phyloP scores from a whole-genome alignment of 1,139 yeast genomes.

The Sugiyamaella japonica region DNA sequence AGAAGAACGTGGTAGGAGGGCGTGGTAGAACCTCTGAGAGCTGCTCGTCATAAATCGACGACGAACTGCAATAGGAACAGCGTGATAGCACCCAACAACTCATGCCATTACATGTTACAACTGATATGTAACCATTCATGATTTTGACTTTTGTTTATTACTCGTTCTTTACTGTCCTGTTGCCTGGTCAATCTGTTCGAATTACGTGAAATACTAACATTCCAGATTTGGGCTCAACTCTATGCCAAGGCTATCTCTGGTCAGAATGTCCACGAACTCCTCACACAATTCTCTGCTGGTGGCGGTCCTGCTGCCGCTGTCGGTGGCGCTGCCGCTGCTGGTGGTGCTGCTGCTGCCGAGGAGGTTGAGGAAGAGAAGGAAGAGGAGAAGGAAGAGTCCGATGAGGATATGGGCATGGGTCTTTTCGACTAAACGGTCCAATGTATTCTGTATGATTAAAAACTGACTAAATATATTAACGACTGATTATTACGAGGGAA shows the following conservation, averaged over 20 bases:
- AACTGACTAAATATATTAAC: conserved; percentile 13
- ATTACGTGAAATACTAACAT: neutral
- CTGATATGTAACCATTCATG: neutral
- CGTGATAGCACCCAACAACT: too few relatives aligned
- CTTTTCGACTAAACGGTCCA: conserved; percentile 40
- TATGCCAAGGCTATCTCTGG: conserved; percentile 98
- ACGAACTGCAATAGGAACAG: neutral
- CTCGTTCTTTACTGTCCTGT: too few relatives aligned
- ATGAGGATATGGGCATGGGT: conserved; percentile 44
- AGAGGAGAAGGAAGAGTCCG: conserved; percentile 38
- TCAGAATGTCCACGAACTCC: conserved; percentile 89
- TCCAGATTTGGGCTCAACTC: conserved; percentile 62
- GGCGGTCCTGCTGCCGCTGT: conserved; percentile 54
- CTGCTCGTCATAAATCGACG: conserved; percentile 4
- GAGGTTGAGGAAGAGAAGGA: conserved; percentile 37
- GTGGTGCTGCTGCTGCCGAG: conserved; percentile 63
- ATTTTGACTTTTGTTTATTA: too few relatives aligned
- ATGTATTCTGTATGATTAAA: conserved; percentile 11
- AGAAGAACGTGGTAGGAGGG: neutral
- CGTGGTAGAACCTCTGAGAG: neutral
- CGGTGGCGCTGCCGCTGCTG: conserved; percentile 59
- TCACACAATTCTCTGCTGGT: conserved; percentile 70
- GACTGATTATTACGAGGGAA: neutral
- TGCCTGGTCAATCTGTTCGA: too few relatives aligned
- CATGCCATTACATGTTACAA: too few relatives aligned